Evolutionary conservation across 2,329 filamentous ascomycete genomes (phyloP).

Genomic region (Trichoderma brevicompactum): DNA sequence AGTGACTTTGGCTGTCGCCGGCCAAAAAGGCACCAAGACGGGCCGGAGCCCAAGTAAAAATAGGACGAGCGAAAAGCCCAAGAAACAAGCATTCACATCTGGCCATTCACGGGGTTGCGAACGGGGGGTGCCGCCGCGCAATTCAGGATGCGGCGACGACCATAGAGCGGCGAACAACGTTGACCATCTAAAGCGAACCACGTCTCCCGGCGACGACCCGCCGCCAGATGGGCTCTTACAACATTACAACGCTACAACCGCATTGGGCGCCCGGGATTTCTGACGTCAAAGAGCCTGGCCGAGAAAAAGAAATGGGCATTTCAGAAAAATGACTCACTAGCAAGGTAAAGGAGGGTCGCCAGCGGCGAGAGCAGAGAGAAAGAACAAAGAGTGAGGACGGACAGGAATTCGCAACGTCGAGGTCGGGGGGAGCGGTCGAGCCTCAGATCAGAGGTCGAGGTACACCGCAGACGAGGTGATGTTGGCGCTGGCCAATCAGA

Average conservation of each 20-base stretch:
- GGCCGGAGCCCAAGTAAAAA: conserved; percentile 29
- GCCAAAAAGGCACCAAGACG: conserved; percentile 30
- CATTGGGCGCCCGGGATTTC: conserved; percentile 5
- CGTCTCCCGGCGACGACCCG: conserved; percentile 27
- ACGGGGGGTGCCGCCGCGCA: conserved; percentile 31
- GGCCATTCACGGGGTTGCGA: conserved; percentile 19
- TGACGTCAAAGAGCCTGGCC: conserved; percentile 17
- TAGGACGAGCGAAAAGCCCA: conserved; percentile 30
- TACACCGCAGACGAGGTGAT: conserved; percentile 43
- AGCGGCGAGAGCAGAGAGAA: conserved; percentile 34
- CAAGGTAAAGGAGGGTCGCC: conserved; percentile 38
- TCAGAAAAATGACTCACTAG: conserved; percentile 41
- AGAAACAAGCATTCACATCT: conserved; percentile 9
- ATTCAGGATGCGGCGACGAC: conserved; percentile 43
- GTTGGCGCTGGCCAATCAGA: conserved; percentile 46
- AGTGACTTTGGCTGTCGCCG: conserved; percentile 38
- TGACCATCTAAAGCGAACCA: conserved; percentile 31
- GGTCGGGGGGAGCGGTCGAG: conserved; percentile 36
- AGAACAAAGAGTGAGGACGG: conserved; percentile 32
- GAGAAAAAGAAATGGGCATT: background rate
- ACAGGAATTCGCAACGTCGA: conserved; percentile 30
- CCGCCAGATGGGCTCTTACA: conserved; percentile 8
- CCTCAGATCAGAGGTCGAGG: conserved; percentile 41
- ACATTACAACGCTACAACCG: conserved; percentile 8
- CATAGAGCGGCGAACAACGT: conserved; percentile 29